Base-by-base conservation (phyloP, 305 asterid species). In the Fraxinus albicans region DNA sequence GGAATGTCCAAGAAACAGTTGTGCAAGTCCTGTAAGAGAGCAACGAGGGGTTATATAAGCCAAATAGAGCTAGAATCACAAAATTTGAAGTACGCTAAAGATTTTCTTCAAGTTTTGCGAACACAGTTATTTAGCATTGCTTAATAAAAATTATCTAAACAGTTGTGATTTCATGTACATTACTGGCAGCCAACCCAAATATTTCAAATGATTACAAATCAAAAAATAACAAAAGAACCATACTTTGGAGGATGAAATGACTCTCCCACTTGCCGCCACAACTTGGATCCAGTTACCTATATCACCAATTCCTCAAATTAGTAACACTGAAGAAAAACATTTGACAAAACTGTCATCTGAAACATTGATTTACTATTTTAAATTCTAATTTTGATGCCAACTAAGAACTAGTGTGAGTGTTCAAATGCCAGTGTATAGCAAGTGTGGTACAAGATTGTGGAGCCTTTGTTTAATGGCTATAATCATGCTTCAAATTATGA, bases 231-330 rank as follows among this genome's bases (percentile, higher is more conserved):
- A 3, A 47, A 47, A 47, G n/a, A 12, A 47, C 67, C 95, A 89
- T 90, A 96, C 99, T 96, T 96, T 78, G 99, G 99, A 80, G 99
- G 99, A 87, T 95, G 95, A 81, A 96, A 96, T 10, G 98, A 93
- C 87, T 96, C 99, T 80, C 99, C 99, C 40, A 96, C 95, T 91
- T 92, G 98, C 89, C 98, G 86, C 99, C 99, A 96, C 91, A 93
- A 87, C 91, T 96, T 96, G 87, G 95, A 86, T 86, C 97, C 98
- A 83, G 99, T 96, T 65, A 96, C 98, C 99, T 94, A 86, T 77
- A 55, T 80, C 31, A 85, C 76, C 23, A 19, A 82, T 53, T 50
- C 81, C 72, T 27, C 83, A 84, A 77, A 65, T 82, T 34, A 85
- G 36, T 50, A 77, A 55, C 75, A 82, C 42, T 79, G 35, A 35